Percentiles rank a stretch among this genome's conserved stretches.
Evolutionary conservation across 169 alveolate species (phyloP).

Genomic region (Theileria sp.): DNA sequence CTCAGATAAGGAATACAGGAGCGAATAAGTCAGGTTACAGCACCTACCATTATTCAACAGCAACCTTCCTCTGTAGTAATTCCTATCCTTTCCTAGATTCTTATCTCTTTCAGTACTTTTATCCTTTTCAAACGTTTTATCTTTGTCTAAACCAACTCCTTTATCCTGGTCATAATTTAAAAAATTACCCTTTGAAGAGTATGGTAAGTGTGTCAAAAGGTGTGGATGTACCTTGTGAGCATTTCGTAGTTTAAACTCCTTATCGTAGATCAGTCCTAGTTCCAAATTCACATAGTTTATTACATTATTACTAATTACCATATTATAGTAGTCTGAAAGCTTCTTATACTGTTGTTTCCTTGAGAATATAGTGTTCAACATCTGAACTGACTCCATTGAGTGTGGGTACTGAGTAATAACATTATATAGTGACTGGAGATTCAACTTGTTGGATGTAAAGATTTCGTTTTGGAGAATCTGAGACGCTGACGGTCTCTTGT

Average conservation of each 20-base stretch:
- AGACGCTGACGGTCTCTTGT: constrained; percentile 72
- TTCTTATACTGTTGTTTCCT: constrained; percentile 38
- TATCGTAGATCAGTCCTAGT: constrained; percentile 42
- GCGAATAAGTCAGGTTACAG: constrained; percentile 40
- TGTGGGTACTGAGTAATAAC: constrained; percentile 70
- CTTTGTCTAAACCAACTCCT: background rate
- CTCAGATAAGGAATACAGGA: constrained; percentile 43
- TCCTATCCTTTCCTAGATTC: background rate
- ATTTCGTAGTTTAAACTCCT: constrained; percentile 60
- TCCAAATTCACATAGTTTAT: constrained; percentile 61
- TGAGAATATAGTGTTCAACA: constrained; percentile 69
- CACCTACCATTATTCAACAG: constrained; percentile 52
- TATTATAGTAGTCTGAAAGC: constrained; percentile 35
- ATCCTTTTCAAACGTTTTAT: background rate
- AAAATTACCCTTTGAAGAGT: background rate
- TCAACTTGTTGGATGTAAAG: constrained; percentile 61
- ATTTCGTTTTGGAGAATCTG: constrained; percentile 68
- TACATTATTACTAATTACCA: constrained; percentile 20
- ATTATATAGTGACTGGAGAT: constrained; percentile 63
- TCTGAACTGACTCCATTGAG: constrained; percentile 71
- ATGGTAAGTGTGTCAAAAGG: constrained; percentile 10
- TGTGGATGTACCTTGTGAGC: constrained; percentile 48
- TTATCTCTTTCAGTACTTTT: background rate
- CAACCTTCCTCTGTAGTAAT: background rate
- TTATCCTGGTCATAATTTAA: background rate